Evolutionary conservation across 192 early-diverging fungal species (phyloP).

Genomic region (Rhizoclosmatium sp.): DNA sequence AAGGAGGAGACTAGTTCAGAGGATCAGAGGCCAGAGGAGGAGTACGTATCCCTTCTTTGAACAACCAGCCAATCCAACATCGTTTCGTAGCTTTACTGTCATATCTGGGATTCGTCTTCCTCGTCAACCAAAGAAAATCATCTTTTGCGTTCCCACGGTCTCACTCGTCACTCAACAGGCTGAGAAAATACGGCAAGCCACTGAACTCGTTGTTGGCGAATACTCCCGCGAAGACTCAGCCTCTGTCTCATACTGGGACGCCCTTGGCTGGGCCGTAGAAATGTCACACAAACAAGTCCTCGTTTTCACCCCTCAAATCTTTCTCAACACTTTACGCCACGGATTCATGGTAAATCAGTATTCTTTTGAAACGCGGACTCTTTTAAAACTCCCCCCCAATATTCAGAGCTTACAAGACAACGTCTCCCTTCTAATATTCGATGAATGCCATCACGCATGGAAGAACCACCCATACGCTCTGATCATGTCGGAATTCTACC

Average conservation of each 20-base stretch:
- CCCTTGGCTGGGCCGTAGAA: slow-evolving; percentile 70
- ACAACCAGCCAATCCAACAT: not conserved
- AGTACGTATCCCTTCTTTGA: slow-evolving; percentile 37
- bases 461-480: slow-evolving; percentile 76
- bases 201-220: slow-evolving; percentile 70
- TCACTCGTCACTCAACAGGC: slow-evolving; percentile 89
- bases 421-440: slow-evolving; percentile 87
- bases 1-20: not conserved
- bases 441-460: slow-evolving; percentile 88
- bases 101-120: not conserved
- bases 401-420: slow-evolving; percentile 38
- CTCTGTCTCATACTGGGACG: slow-evolving; percentile 45
- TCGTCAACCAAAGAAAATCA: slow-evolving; percentile 41
- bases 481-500: slow-evolving; percentile 88
- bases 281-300: slow-evolving; percentile 74
- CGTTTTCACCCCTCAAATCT: slow-evolving; percentile 89
- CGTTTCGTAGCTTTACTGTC: too few relatives aligned
- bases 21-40: not conserved
- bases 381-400: not conserved
- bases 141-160: slow-evolving; percentile 87
- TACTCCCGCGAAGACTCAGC: slow-evolving; percentile 57
- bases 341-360: slow-evolving; percentile 54
- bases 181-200: slow-evolving; percentile 72
- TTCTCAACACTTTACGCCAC: slow-evolving; percentile 78
- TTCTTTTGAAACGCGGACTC: not conserved